Evolutionary conservation across 805 yeast species (phyloP).

Genomic region (Sugiyamaella lignohabitans): DNA sequence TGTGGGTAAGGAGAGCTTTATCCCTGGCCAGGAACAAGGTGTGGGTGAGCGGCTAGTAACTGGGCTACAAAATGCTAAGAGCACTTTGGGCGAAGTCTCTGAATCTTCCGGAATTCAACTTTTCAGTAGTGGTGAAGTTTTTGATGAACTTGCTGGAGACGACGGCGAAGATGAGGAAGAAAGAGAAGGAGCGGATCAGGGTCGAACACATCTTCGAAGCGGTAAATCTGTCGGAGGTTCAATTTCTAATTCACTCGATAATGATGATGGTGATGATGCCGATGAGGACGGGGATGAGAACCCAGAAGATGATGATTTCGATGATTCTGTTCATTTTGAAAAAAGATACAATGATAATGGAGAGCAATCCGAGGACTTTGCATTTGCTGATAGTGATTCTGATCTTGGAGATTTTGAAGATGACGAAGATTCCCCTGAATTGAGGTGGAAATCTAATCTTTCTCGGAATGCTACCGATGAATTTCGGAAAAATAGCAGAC

Average conservation of each 20-base stretch:
- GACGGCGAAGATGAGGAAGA: conserved; percentile 39
- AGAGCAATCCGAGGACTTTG: conserved; percentile 42
- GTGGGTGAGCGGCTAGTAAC: conserved; percentile 85
- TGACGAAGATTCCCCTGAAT: conserved; percentile 22
- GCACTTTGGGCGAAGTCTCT: conserved; percentile 49
- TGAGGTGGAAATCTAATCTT: conserved; percentile 30
- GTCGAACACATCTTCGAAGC: conserved; percentile 59
- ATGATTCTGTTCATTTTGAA: conserved; percentile 22
- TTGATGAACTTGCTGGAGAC: conserved; percentile 40
- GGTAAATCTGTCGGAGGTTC: conserved; percentile 37
- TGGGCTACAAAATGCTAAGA: conserved; percentile 63
- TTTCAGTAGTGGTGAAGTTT: conserved; percentile 55
- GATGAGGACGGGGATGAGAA: conserved; percentile 25
- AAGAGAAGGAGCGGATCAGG: conserved; percentile 45
- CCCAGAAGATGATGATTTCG: conserved; percentile 27
- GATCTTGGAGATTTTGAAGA: conserved; percentile 39
- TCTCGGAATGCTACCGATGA: conserved; percentile 54
- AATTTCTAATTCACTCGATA: conserved; percentile 34
- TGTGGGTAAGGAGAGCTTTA: conserved; percentile 52
- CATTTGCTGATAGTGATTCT: conserved; percentile 38
- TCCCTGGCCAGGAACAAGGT: conserved; percentile 62
- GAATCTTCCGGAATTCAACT: conserved; percentile 68
- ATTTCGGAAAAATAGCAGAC: conserved; percentile 45
- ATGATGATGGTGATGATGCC: conserved; percentile 33
- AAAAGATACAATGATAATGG: conserved; percentile 18